phyloP scores from a whole-genome alignment of 352 stramenopile genomes.

The Globisporangium canariense region DNA sequence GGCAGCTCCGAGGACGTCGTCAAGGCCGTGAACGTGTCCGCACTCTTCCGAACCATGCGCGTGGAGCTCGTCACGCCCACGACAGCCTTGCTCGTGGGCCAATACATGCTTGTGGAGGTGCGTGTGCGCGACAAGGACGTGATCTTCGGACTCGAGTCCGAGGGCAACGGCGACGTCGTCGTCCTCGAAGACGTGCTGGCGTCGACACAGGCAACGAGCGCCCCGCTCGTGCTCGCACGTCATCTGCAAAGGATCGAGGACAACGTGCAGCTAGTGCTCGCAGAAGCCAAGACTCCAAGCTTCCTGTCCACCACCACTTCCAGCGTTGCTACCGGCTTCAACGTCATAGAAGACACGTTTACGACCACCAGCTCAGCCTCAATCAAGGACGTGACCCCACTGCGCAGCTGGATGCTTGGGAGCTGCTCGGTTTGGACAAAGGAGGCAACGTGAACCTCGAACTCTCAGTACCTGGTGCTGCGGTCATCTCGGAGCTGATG shows the following conservation, averaged over 20 bases:
- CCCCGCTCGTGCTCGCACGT: background rate
- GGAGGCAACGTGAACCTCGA: background rate
- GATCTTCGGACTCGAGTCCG: background rate
- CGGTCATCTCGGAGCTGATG: background rate
- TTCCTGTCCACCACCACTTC: background rate
- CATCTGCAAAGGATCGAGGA: background rate
- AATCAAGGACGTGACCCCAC: too few species aligned
- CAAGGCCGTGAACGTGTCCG: background rate
- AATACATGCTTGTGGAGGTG: background rate
- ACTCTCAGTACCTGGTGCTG: background rate
- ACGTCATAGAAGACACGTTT: background rate
- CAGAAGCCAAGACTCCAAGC: background rate
- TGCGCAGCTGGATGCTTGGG: background rate
- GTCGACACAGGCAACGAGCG: background rate
- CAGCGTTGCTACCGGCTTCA: background rate
- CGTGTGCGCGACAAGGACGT: background rate
- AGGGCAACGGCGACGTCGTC: background rate
- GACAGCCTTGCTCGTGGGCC: background rate
- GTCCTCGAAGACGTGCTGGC: background rate
- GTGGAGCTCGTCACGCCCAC: background rate
- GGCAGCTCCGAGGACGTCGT: background rate
- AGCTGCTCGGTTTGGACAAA: background rate
- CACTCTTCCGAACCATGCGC: background rate
- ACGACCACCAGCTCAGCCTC: too few species aligned
- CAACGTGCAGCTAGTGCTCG: too few species aligned